Evolutionary conservation across 2,329 filamentous ascomycete genomes (phyloP), one percentile per base, ranked within the genome.

Genomic region (Fusarium sublunatum): DNA sequence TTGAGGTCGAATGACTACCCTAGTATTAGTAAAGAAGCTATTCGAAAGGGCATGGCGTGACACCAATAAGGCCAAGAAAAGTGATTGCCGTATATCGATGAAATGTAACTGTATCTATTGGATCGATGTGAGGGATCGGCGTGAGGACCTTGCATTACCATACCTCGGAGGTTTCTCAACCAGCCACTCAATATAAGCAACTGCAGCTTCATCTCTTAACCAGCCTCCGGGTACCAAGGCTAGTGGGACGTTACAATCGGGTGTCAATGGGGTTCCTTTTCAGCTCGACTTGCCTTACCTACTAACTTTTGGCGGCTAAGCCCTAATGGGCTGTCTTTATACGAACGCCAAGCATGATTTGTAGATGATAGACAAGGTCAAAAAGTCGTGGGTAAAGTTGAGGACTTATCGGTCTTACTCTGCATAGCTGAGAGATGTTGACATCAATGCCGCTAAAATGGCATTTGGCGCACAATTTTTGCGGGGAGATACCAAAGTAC

Each of bases 361-460:
- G 12, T 13, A 29, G 19, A 19, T 19, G 19, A 19, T 19, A 3
- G 24, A 22, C n/a, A n/a, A 15, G 35, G 29, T 7, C 25, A 13
- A 9, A 28, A 29, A 26, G 12, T 7, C 11, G 31, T 40, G 22
- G 24, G 24, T 24, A 12, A 11, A 42, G 29, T 31, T 7, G 28
- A 29, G 10, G 15, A 19, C 26, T 51, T 31, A 31, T 35, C 12
- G n/a, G 19, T n/a, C 25, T 38, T 54, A 13, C 34, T 8, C n/a
- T n/a, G 42, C 29, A 24, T 6, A 22, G 25, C 29, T 32, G 26
- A 12, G 22, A 25, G 36, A 39, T 25, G 49, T 26, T 68, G 62
- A 49, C 67, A 70, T 56, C 59, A 70, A 45, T 35, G 52, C 51
- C 68, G 46, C 68, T 70, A 70, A 70, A 70, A 70, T 68, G 65